Evolutionary conservation across 768 basidiomycete genomes (phyloP), one percentile per base, ranked within the genome.

Genomic region (Termitomyces sp.): DNA sequence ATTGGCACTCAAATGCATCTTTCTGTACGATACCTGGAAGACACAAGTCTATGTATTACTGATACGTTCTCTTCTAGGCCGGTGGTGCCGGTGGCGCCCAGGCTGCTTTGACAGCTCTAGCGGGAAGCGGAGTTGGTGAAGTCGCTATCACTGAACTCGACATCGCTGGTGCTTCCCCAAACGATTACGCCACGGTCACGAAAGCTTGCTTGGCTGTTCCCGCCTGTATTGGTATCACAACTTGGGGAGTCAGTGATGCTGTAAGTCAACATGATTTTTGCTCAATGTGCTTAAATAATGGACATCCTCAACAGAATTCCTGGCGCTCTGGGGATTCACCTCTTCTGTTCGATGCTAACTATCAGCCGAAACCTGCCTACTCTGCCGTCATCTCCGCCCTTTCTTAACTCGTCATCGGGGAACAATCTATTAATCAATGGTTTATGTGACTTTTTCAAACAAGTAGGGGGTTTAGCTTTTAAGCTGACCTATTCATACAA

Each of bases 1-100:
- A 77, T 81, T 59, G 80, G 80, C 51, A 79, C 80, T 7, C 81
- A 81, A 60, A 74, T 73, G 67, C 81, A 82, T 63, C 68, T 81
- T 20, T 61, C 54, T 51, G 67, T 69, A 60, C 6, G 62, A 61
- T 33, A 13, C 22, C 20, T 45, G 29, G 13, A 44, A 45, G 12
- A 37, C 2, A 37, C 20, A n/a, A n/a, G 7, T 29, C 8, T n/a
- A 34, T 29, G 20, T 16, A n/a, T 16, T 20, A 9, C 45, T 45
- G 56, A 57, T 36, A 9, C 33, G n/a, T 29, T 50, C 20, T 39
- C 31, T 9, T 36, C 13, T 55, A 75, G 75, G 73, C 75, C 42
- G 74, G 73, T 26, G 74, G 74, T 54, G 68, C 75, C 13, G 69
- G 75, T 29, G 74, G 77, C 54, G 71, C 68, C 15, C 75, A 76